These are phyloP conservation scores for Pseudomicrostroma phylloplanum DNA, from an alignment of 1,284 basidiomycete species.

Conservation along the genomic window DNA sequence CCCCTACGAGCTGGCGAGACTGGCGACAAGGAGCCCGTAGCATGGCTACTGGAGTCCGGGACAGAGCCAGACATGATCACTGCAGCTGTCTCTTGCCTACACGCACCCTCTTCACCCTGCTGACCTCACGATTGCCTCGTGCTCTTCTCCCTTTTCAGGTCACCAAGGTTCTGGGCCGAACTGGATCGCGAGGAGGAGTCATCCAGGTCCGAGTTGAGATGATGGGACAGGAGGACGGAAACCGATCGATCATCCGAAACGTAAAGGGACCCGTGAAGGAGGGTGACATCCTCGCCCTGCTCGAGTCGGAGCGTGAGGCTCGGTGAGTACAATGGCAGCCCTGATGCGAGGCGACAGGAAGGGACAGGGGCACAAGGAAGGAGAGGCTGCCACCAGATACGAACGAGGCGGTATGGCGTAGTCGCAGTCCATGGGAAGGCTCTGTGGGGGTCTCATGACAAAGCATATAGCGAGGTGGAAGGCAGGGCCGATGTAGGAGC, in stretches of 20 bases:
- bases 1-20: too few species aligned
- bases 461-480: background rate
- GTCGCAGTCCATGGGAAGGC: background rate
- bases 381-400: background rate
- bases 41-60: background rate
- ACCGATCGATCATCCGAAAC: constrained; percentile 95
- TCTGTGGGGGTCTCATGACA: background rate
- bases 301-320: constrained; percentile 99
- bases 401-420: background rate
- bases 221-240: constrained; percentile 79
- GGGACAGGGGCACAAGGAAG: background rate
- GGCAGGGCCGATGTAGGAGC: background rate
- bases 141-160: constrained; percentile 26
- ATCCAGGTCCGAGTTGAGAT: constrained; percentile 99
- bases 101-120: background rate
- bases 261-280: constrained; percentile 97
- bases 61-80: background rate
- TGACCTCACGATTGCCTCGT: background rate
- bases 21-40: too few species aligned
- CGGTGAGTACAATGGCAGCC: constrained; percentile 63
- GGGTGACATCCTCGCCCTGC: constrained; percentile 92
- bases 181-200: constrained; percentile 98
- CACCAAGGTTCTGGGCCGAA: constrained; percentile 86
- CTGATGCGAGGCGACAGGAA: background rate
- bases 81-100: background rate